Conservation (phyloP, 129 eudicot species). For the Ambrosia artemisiifolia region DNA sequence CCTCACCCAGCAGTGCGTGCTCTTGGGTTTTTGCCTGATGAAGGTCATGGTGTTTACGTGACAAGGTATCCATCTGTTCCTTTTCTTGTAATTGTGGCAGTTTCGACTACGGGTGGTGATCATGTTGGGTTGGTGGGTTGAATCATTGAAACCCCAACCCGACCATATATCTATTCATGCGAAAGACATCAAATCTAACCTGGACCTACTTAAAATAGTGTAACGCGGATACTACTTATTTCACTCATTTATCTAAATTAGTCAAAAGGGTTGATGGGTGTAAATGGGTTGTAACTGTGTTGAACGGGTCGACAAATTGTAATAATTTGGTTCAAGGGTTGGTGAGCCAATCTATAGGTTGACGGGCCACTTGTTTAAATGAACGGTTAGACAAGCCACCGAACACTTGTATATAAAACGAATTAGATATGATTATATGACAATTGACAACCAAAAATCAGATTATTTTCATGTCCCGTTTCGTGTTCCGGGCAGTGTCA, state of each 20-base stretch:
- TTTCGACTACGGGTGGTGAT: neutral
- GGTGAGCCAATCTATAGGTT: neutral
- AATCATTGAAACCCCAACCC: neutral
- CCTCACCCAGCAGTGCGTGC: constrained; percentile 91
- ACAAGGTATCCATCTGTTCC: constrained; percentile 43
- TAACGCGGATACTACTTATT: neutral
- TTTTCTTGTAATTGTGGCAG: neutral
- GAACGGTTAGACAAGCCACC: too few species aligned
- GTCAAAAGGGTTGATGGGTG: neutral
- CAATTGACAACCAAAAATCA: neutral
- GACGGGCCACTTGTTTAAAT: too few species aligned
- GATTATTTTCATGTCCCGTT: neutral
- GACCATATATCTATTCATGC: neutral
- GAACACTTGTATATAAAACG: too few species aligned
- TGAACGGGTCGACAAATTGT: neutral
- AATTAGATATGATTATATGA: too few species aligned
- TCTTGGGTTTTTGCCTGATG: constrained; percentile 86
- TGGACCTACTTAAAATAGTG: neutral
- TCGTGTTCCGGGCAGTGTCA: neutral
- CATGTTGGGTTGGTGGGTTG: neutral
- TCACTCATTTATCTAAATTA: neutral
- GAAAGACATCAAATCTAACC: too few species aligned
- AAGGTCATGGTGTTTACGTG: constrained; percentile 94
- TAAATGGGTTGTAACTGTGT: neutral
- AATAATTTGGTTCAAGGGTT: neutral